A percentile compares a stretch with the other conserved stretches of the same genome.
Evolutionary conservation across 2,329 filamentous ascomycete genomes (phyloP).

Genomic region (Colletotrichum aenigma): DNA sequence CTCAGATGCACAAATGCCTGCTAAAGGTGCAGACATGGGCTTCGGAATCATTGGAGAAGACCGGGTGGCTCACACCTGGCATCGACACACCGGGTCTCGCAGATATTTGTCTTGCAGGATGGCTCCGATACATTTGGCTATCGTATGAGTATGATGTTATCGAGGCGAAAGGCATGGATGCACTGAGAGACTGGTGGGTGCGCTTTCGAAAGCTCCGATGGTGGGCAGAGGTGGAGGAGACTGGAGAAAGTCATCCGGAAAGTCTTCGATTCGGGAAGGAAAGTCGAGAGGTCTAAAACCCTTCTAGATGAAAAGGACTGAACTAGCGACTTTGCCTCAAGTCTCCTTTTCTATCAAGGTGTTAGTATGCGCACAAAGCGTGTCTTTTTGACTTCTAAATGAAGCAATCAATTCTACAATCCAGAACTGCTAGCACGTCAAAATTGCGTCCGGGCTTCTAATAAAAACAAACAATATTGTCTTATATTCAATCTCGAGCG

Average conservation of each 20-base stretch:
- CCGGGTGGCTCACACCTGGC: slow-evolving; percentile 26
- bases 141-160: slow-evolving; percentile 20
- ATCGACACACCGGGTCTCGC: slow-evolving; percentile 22
- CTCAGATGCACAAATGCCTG: slow-evolving; percentile 2
- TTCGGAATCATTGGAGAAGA: background rate
- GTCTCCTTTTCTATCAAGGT: rapidly evolving
- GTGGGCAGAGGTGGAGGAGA: slow-evolving; percentile 25
- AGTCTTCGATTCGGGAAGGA: background rate
- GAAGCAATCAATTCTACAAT: background rate
- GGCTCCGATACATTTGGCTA: slow-evolving; percentile 20
- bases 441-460: background rate
- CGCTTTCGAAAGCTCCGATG: slow-evolving; percentile 21
- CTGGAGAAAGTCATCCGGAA: background rate
- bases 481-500: background rate
- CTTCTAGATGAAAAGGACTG: background rate
- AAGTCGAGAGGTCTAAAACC: background rate
- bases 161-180: slow-evolving; percentile 13
- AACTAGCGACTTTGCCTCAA: background rate
- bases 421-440: rapidly evolving
- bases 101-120: slow-evolving; percentile 20
- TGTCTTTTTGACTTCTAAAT: background rate
- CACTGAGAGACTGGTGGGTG: slow-evolving; percentile 20
- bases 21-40: slow-evolving; percentile 21
- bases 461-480: background rate
- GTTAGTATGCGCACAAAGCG: background rate